Base-by-base conservation (phyloP, 140 eudicot species). In the Senecio squalidus region DNA sequence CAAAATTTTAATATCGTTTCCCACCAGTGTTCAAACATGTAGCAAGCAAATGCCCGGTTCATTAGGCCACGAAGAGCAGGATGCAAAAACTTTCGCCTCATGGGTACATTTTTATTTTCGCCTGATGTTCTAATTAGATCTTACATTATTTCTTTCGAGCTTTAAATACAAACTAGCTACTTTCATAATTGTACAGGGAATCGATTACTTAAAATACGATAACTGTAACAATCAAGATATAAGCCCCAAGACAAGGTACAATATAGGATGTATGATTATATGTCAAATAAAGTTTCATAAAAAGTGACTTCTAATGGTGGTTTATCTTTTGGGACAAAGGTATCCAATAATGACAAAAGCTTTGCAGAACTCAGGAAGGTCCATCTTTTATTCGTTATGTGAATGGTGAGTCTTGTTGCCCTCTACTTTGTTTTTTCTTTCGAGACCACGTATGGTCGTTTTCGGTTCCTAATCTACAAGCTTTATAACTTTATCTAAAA, bases 171-270 rank as follows among this genome's bases (percentile, higher is more conserved):
- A 53, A 39, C 17, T 24, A 26, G 5, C 24, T 27, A 4, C 22
- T 52, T 41, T 16, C 3, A 60, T 44, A 3, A 9, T 16, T 9
- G 7, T 23, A 31, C 67, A 90, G 95, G 97, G 85, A 8, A 62
- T 90, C 24, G 97, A 90, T 78, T 90, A 90, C 78, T 67, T 90
- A 80, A 90, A 90, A 69, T 90, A 85, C 31, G 97, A 90, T 55
- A 90, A 90, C 10, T 90, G 97, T 21, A 51, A 67, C 70, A 80
- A 83, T 66, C 60, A 82, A 24, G 64, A 23, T n/a, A 71, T 60
- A 44, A 80, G 81, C 53, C 69, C 89, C 3, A 80, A 79, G 4
- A 14, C 20, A 14, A 86, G 98, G 96, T 88, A 49, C 15, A 2
- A 1, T 4, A 40, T 10, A n/a, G n/a, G n/a, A n/a, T n/a, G n/a